Evolutionary conservation across 495 filamentous ascomycete genomes (phyloP), one percentile per base, ranked within the genome.

Genomic region (Annulohypoxylon nitens): DNA sequence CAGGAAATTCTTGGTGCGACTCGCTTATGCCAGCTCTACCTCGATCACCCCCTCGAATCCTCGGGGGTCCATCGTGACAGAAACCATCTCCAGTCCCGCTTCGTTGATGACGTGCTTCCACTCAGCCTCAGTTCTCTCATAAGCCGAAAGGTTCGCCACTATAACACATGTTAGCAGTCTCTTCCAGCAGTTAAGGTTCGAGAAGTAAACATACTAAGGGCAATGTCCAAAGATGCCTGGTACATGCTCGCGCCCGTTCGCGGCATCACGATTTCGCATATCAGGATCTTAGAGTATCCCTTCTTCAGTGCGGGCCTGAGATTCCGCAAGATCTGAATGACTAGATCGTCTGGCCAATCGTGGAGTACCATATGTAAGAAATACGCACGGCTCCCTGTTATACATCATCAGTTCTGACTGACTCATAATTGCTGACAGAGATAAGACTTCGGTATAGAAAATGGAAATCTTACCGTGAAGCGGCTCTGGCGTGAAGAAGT

Each of bases 341-440:
- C 71, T 0, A 48, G 30, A 5, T 20, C 14, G 47, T 86, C 80
- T 0, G 83, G 68, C 83, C 82, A 85, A 74, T 86, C 82, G 61
- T 87, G 85, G 4, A 86, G 71, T 0, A 86, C 74, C 5, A 61
- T 70, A 54, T 83, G 83, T 57, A 83, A 69, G 68, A 80, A 83
- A 69, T 86, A 86, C 0, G 78, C 81, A 0, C 80, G 73, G 16
- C 83, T 83, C 33, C 80, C 84, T 82, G 36, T 71, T 11, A 20
- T 34, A 47, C 25, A 53, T 20, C 33, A 10, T 78, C 14, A 73
- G 55, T 61, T 20, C n/a, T 11, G n/a, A 53, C n/a, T 11, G n/a
- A 53, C 16, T 71, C 14, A 33, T 16, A 20, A 2, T 57, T 12
- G 16, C 53, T 20, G n/a, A 20, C 11, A 14, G 3, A 7, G 16